Conservation (phyloP, 352 stramenopile genomes). For the Elongisporangium anandrum region DNA sequence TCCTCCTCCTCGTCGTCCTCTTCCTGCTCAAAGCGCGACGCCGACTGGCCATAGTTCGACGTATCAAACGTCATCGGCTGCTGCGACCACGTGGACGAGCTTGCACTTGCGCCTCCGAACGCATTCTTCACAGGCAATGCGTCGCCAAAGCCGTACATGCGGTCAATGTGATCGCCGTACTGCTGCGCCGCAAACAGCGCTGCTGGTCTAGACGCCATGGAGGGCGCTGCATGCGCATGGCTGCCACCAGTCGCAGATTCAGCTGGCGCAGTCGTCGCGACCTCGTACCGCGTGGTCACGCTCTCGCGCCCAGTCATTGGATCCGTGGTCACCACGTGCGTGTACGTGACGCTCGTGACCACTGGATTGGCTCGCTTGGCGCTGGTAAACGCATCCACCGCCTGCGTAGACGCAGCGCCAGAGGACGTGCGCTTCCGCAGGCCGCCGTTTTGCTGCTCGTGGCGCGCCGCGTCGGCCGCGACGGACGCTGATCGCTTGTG, state of each 20-base stretch:
- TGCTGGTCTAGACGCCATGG: background rate
- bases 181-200: background rate
- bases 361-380: background rate
- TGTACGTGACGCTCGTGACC: background rate
- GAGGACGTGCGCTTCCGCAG: background rate
- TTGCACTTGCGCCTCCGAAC: background rate
- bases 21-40: background rate
- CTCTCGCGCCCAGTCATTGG: background rate
- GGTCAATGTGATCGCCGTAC: background rate
- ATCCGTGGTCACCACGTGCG: background rate
- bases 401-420: background rate
- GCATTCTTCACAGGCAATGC: background rate
- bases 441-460: background rate
- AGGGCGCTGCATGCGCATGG: background rate
- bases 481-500: background rate
- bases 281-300: background rate
- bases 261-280: background rate
- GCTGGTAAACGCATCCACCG: background rate
- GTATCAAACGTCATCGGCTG: background rate
- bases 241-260: background rate
- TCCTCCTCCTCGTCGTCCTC: background rate
- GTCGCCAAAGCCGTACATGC: background rate
- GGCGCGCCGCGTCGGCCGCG: background rate
- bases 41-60: background rate
- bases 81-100: background rate